These are phyloP conservation scores for Pseudoneurospora amorphoporcata DNA, from an alignment of 495 filamentous ascomycete genomes.

Conservation along the genomic window DNA sequence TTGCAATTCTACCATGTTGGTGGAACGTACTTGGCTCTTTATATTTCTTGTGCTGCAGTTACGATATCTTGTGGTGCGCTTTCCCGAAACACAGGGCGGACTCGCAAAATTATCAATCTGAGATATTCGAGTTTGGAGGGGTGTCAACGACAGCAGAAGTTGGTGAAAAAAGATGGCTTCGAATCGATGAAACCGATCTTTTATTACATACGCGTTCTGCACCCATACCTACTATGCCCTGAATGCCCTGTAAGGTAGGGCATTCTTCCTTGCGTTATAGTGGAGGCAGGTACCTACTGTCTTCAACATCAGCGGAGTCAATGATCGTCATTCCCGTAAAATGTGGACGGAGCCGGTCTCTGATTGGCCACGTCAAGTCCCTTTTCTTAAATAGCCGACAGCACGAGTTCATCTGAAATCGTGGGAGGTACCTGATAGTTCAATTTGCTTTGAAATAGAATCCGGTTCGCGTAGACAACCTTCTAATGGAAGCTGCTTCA, in stretches of 20 bases:
- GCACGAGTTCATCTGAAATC: too few species aligned
- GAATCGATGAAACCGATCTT: not conserved
- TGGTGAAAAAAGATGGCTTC: not conserved
- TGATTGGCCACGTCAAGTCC: slow-evolving; percentile 6
- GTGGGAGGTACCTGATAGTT: not conserved
- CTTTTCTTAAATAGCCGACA: not conserved
- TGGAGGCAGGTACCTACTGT: not conserved
- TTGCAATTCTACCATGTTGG: not conserved
- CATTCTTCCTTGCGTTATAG: not conserved
- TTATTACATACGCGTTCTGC: not conserved
- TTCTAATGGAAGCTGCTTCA: not conserved
- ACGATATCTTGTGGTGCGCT: not conserved
- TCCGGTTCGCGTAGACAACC: too few species aligned
- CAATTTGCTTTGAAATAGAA: too few species aligned
- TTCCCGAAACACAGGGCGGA: not conserved
- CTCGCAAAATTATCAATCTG: not conserved
- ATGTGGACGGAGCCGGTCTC: slow-evolving; percentile 9
- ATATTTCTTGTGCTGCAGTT: not conserved
- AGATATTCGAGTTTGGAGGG: not conserved
- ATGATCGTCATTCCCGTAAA: slow-evolving; percentile 17
- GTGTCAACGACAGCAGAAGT: not conserved
- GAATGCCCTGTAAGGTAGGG: not conserved
- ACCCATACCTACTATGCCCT: not conserved
- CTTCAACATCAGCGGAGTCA: slow-evolving; percentile 7
- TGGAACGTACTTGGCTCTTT: not conserved